Conservation (phyloP, 1,284 basidiomycete species). For the Mycocalia duriaeana region DNA sequence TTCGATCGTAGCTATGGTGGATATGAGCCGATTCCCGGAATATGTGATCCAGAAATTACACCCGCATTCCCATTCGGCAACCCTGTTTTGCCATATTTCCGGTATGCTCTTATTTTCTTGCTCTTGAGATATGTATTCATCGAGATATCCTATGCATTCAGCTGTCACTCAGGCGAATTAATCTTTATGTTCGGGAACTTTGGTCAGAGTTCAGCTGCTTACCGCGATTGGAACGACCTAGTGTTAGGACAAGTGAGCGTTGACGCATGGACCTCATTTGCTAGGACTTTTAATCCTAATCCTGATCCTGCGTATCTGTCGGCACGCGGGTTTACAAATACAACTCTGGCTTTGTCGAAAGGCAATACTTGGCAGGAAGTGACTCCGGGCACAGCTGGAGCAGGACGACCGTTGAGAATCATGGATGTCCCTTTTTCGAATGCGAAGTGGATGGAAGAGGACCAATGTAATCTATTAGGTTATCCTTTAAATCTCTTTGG, state of each 20-base stretch:
- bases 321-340: slow-evolving; percentile 23
- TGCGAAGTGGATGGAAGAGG: slow-evolving; percentile 14
- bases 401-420: slow-evolving; percentile 15
- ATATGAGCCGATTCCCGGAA: slow-evolving; percentile 22
- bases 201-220: slow-evolving; percentile 17
- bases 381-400: slow-evolving; percentile 8
- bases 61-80: slow-evolving; percentile 22
- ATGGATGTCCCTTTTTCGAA: slow-evolving; percentile 15
- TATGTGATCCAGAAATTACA: slow-evolving; percentile 20
- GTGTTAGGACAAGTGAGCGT: slow-evolving; percentile 22
- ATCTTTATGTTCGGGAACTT: slow-evolving; percentile 22
- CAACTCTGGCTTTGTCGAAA: slow-evolving; percentile 13
- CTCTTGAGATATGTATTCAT: slow-evolving; percentile 9
- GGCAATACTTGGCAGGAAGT: slow-evolving; percentile 15
- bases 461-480: slow-evolving; percentile 19
- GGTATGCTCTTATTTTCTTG: slow-evolving; percentile 12
- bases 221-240: slow-evolving; percentile 25
- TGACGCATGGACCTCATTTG: slow-evolving; percentile 26
- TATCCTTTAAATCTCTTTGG: slow-evolving; percentile 15
- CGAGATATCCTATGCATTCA: too few relatives aligned
- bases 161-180: slow-evolving; percentile 30
- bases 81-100: slow-evolving; percentile 25
- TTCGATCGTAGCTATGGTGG: slow-evolving; percentile 25
- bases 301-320: slow-evolving; percentile 19
- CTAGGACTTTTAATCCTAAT: slow-evolving; percentile 26